Evolutionary conservation across 331 rosid genomes (phyloP).

Genomic region (Pyracantha coccinea): DNA sequence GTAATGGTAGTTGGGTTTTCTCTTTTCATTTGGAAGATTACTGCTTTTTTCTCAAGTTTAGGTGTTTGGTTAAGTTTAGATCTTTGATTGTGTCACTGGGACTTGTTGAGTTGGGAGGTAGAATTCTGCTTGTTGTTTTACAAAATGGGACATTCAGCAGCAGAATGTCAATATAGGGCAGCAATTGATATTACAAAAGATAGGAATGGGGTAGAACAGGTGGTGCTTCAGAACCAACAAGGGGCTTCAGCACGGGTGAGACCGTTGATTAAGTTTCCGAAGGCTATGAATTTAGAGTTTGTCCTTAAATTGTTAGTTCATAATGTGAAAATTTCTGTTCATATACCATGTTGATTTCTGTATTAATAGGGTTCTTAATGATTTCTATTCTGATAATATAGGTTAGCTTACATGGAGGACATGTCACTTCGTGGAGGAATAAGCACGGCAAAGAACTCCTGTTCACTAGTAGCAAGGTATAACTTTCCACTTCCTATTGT

Average conservation of each 20-base stretch:
- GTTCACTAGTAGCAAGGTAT: conserved; percentile 86
- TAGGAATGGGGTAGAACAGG: conserved; percentile 74
- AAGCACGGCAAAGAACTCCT: conserved; percentile 84
- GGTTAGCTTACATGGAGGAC: conserved; percentile 93
- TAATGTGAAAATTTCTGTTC: conserved; percentile 3
- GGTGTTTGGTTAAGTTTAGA: conserved; percentile 7
- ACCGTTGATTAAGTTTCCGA: background rate
- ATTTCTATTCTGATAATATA: conserved; percentile 26
- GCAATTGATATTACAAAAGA: conserved; percentile 66
- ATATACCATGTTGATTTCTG: background rate
- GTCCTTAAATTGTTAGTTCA: conserved; percentile 4
- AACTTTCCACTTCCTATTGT: background rate
- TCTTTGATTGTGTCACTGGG: background rate
- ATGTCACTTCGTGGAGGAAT: conserved; percentile 82
- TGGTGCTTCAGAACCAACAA: conserved; percentile 56
- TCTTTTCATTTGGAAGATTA: conserved; percentile 13
- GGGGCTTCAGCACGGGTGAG: conserved; percentile 80
- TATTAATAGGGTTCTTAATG: background rate
- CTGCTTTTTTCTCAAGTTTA: conserved; percentile 4
- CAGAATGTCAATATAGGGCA: conserved; percentile 63
- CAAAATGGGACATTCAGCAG: conserved; percentile 80
- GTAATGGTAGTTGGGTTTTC: conserved; percentile 3
- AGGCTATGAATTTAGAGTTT: background rate
- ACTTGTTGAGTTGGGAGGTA: background rate
- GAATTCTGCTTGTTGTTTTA: conserved; percentile 1